Evolutionary conservation across 352 stramenopile species (phyloP), one percentile per base, ranked within the genome.

Genomic region (Blastocystis sp.): DNA sequence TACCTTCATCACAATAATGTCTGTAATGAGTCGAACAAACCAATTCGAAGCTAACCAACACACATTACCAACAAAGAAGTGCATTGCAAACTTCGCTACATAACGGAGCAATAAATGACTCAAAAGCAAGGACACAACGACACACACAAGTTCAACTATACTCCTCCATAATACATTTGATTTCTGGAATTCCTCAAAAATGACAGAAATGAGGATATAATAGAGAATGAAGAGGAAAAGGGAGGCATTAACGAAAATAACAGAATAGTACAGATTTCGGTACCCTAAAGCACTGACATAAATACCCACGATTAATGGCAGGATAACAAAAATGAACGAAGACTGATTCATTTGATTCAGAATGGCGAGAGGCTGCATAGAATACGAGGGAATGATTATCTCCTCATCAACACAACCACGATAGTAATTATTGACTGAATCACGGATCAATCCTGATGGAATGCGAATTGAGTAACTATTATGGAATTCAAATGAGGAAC

Each of bases 401-500:
- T 58, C 17, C 15, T 15, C 9, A 9, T 53, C 35, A 22, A 51
- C 19, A 24, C 27, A 44, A 11, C 73, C 73, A 35, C 30, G 22
- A 35, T 54, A 84, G 56, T 51, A 84, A 57, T 84, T 84, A 5
- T n/a, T 1, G 27, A 69, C 37, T 3, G 44, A 22, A 57, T 84
- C 73, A 30, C 19, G 42, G 48, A 84, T 44, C 22, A 68, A 22
- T 54, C 73, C 73, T 30, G 73, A 24, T 1, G 73, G 73, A n/a
- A 84, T 69, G 11, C n/a, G 30, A 35, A 84, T 24, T 2, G 51
- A 22, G 53, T 84, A 84, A 37, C 42, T 48, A 6, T 15, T 15
- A 7, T 24, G 35, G 33, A 51, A 44, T 17, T 51, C 30, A 33
- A 54, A 76, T 44, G 22, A 33, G 33, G 24, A 24, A 56, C 57